These are phyloP conservation scores for Letharia lupina DNA, from an alignment of 495 filamentous ascomycete genomes.

Conservation along the genomic window DNA sequence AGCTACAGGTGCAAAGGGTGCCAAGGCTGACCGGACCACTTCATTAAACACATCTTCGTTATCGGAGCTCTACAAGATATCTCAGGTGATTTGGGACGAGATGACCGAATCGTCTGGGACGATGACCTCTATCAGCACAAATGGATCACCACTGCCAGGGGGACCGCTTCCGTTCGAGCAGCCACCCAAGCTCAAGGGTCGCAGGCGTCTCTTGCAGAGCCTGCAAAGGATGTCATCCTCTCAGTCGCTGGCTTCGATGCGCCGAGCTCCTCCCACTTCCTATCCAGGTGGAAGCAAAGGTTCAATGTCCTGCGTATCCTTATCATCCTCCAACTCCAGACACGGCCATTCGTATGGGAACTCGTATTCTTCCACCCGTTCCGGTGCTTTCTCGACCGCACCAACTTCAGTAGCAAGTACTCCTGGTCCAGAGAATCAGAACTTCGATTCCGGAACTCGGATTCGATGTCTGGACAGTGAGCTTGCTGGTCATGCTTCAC, in stretches of 20 bases:
- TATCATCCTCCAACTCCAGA: constrained; percentile 53
- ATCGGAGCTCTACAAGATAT: constrained; percentile 18
- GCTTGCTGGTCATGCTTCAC: constrained; percentile 16
- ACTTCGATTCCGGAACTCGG: constrained; percentile 38
- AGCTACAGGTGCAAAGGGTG: constrained; percentile 1
- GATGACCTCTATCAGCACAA: constrained; percentile 16
- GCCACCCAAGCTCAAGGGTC: constrained; percentile 59
- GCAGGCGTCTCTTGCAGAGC: constrained; percentile 64
- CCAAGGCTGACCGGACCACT: not conserved
- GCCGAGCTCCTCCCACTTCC: constrained; percentile 47
- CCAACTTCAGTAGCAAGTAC: constrained; percentile 52
- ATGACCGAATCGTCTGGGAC: constrained; percentile 22
- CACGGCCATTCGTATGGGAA: constrained; percentile 45
- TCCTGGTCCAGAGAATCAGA: constrained; percentile 32
- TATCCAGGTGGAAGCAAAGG: constrained; percentile 61
- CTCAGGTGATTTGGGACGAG: constrained; percentile 22
- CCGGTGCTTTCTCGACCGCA: constrained; percentile 56
- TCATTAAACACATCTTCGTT: not conserved
- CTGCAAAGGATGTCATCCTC: constrained; percentile 87
- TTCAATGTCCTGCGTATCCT: constrained; percentile 80
- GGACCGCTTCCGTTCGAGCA: constrained; percentile 38
- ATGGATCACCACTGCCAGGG: constrained; percentile 9
- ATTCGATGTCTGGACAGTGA: constrained; percentile 43
- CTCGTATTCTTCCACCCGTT: constrained; percentile 48
- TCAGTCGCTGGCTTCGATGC: constrained; percentile 58